Evolutionary conservation across 257 asterid species (phyloP), one percentile per base, ranked within the genome.

Genomic region (Anisodus acutangulus): DNA sequence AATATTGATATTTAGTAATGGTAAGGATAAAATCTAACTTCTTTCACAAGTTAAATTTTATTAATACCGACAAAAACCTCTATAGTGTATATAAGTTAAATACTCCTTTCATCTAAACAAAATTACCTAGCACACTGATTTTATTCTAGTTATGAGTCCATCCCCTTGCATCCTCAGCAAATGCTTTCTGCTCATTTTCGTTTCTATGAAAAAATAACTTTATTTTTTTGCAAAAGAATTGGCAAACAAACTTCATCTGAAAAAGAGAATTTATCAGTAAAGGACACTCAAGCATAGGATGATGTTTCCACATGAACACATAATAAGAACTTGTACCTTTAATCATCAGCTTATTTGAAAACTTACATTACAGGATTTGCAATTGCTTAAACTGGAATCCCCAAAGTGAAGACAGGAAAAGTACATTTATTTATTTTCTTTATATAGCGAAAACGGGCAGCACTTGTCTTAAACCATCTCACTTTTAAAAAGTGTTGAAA

Each of bases 341-440:
- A 31, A 31, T 8, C 78, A 69, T 69, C 78, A 39, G 13, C 78
- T 69, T 69, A 69, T 69, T 69, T 69, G 78, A 69, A 69, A 69
- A 31, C 15, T 2, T 7, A 39, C 13, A 69, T 69, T 69, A 69
- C 78, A 69, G 15, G 78, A 39, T 39, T 69, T 69, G 78, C 78
- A 39, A 39, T 39, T 11, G 68, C 37, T 49, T 13, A 22, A 74
- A 49, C 60, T 49, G 19, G 43, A 49, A 47, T 47, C 0, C 60
- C 10, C 19, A 0, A 47, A 74, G 62, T 49, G 19, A 49, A 9
- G 60, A 74, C 80, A 37, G 35, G 35, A 31, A 31, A 31, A 1
- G 35, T 19, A 49, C 60, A 74, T 74, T 74, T 74, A 49, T 74
- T 49, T 22, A 5, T 37, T 66, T 66, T 15, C 31, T 2, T 10